Conservation (phyloP, 169 alveolate species). For the Plasmodium gallinaceum region DNA sequence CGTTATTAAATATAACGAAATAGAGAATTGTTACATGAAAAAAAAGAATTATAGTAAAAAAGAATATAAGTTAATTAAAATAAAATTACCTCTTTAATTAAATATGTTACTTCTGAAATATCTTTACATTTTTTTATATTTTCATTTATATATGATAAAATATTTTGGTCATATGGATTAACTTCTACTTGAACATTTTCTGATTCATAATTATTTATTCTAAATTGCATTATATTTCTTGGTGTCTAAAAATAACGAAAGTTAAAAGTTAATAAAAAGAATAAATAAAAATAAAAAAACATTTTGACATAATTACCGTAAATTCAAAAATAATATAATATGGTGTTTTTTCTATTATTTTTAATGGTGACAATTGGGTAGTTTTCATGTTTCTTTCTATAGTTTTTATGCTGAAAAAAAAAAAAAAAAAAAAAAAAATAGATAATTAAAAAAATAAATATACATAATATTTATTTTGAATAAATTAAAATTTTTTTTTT, state of each 20-base stretch:
- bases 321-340: conserved; percentile 58
- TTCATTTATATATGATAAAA: conserved; percentile 61
- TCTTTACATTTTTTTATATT: conserved; percentile 67
- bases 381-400: conserved; percentile 68
- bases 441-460: background rate
- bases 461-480: background rate
- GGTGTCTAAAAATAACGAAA: conserved; percentile 34
- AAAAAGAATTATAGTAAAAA: background rate
- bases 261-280: background rate
- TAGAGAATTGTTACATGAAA: background rate
- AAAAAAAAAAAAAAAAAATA: background rate
- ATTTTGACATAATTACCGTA: conserved; percentile 22
- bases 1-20: background rate
- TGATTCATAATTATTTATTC: conserved; percentile 33
- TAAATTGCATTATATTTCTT: conserved; percentile 43
- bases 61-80: background rate
- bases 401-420: conserved; percentile 59
- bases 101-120: conserved; percentile 61
- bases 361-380: conserved; percentile 68
- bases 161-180: conserved; percentile 51
- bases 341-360: conserved; percentile 53
- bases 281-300: conserved; percentile 2
- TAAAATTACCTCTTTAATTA: conserved; percentile 58
- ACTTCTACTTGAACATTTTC: conserved; percentile 58
- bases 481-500: background rate